Evolutionary conservation across 176 grass and related monocot genomes (phyloP).

Genomic region (Themeda triandra): DNA sequence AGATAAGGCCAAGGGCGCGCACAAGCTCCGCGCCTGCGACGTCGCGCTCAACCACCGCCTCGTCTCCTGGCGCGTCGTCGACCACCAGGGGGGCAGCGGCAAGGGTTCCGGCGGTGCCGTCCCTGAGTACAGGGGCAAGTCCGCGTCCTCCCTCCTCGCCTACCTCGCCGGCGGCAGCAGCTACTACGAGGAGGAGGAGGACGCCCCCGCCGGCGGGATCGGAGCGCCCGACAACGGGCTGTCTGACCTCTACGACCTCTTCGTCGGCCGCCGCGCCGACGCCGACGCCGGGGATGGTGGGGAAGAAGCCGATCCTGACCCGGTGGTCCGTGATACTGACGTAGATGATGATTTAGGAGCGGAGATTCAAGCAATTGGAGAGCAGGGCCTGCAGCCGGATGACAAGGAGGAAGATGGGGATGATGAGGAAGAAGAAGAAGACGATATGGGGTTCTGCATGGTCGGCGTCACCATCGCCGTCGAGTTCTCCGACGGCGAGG

Average conservation of each 20-base stretch:
- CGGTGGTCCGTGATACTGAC: not conserved
- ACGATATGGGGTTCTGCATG: slow-evolving; percentile 65
- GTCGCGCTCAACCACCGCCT: slow-evolving; percentile 81
- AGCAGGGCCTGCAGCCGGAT: not conserved
- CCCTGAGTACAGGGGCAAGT: slow-evolving; percentile 36
- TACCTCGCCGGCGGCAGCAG: slow-evolving; percentile 41
- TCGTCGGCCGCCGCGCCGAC: slow-evolving; percentile 27
- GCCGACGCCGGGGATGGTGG: not conserved
- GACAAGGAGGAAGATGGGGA: slow-evolving; percentile 25
- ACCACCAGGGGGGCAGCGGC: not conserved
- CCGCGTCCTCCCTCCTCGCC: slow-evolving; percentile 56
- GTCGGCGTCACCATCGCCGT: slow-evolving; percentile 53
- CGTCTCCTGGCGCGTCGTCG: slow-evolving; percentile 68
- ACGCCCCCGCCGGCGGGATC: not conserved
- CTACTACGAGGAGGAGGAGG: slow-evolving; percentile 40
- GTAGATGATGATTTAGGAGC: not conserved
- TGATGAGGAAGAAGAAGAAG: slow-evolving; percentile 26
- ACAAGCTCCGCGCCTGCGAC: slow-evolving; percentile 74
- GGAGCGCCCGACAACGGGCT: slow-evolving; percentile 13
- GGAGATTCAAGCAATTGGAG: slow-evolving; percentile 14
- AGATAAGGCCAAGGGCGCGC: slow-evolving; percentile 69
- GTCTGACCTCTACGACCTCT: slow-evolving; percentile 44
- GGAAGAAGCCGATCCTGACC: not conserved
- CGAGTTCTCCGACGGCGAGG: slow-evolving; percentile 74
- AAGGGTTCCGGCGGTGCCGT: not conserved